phyloP scores from a whole-genome alignment of 2,329 filamentous ascomycete genomes.

The Blumeriella jaapii region DNA sequence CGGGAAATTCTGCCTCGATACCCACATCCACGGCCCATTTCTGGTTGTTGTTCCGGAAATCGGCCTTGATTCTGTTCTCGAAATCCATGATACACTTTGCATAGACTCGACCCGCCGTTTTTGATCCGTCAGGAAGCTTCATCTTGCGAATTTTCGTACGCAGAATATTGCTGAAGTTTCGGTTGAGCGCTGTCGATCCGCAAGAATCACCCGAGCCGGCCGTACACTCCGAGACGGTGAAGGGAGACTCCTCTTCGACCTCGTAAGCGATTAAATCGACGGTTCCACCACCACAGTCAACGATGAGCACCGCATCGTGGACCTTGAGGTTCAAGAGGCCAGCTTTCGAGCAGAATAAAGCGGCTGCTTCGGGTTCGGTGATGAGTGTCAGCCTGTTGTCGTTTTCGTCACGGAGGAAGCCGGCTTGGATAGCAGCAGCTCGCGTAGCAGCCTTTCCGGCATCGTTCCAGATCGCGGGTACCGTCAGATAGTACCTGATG shows the following conservation, averaged over 20 bases:
- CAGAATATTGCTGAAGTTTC: conserved; percentile 96
- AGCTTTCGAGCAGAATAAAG: conserved; percentile 95
- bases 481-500: conserved; percentile 93
- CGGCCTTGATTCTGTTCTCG: conserved; percentile 98
- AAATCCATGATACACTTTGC: conserved; percentile 99
- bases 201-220: conserved; percentile 95
- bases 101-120: conserved; percentile 95
- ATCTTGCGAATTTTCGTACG: conserved; percentile 98
- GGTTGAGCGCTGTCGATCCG: conserved; percentile 93
- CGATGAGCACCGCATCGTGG: conserved; percentile 96
- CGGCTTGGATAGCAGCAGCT: conserved; percentile 91
- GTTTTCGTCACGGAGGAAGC: conserved; percentile 93
- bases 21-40: conserved; percentile 99
- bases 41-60: conserved; percentile 97
- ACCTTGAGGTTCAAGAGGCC: conserved; percentile 92
- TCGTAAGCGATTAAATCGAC: conserved; percentile 99
- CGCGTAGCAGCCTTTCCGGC: conserved; percentile 94
- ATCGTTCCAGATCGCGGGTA: conserved; percentile 99
- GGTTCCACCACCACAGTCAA: conserved; percentile 95
- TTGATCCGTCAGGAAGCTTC: conserved; percentile 94
- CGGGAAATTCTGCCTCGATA: conserved; percentile 95
- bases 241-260: conserved; percentile 94
- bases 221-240: conserved; percentile 94
- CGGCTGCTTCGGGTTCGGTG: conserved; percentile 92
- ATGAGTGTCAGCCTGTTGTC: conserved; percentile 92